Conservation (phyloP, 495 filamentous ascomycete species). For the Pyronema domesticum region DNA sequence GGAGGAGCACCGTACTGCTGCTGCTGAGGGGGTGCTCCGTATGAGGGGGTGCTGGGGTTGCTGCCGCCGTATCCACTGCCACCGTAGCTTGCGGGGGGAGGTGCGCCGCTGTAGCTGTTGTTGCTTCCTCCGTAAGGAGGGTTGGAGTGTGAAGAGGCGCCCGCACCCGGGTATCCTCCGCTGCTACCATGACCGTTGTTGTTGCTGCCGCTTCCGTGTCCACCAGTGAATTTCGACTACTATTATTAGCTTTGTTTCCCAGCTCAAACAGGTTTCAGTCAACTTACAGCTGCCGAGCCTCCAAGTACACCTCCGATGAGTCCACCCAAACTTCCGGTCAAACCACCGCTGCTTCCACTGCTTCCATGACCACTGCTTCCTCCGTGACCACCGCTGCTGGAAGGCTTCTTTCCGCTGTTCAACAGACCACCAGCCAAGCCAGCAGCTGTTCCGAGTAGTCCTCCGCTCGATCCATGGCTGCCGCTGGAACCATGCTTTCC, state of each 20-base stretch:
- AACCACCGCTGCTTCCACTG: constrained; percentile 2
- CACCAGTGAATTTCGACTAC: background rate
- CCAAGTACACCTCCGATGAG: constrained; percentile 15
- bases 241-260: background rate
- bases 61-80: background rate
- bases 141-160: too few relatives aligned
- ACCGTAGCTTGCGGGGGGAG: background rate
- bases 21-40: constrained; percentile 7
- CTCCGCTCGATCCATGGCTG: constrained; percentile 2
- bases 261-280: background rate
- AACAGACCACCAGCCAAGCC: constrained; percentile 19
- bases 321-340: constrained; percentile 12
- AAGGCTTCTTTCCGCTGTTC: constrained; percentile 11
- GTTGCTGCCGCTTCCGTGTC: background rate
- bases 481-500: background rate
- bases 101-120: constrained; percentile 13
- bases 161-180: too few relatives aligned
- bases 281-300: constrained; percentile 2
- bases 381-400: constrained; percentile 4
- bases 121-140: background rate
- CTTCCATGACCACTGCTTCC: constrained; percentile 1
- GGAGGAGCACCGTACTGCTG: constrained; percentile 15
- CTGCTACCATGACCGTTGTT: background rate
- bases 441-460: constrained; percentile 18
- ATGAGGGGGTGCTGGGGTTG: constrained; percentile 12